Evolutionary conservation across 257 asterid genomes (phyloP), one percentile per base, ranked within the genome.

Genomic region (Salvia rosmarinus): DNA sequence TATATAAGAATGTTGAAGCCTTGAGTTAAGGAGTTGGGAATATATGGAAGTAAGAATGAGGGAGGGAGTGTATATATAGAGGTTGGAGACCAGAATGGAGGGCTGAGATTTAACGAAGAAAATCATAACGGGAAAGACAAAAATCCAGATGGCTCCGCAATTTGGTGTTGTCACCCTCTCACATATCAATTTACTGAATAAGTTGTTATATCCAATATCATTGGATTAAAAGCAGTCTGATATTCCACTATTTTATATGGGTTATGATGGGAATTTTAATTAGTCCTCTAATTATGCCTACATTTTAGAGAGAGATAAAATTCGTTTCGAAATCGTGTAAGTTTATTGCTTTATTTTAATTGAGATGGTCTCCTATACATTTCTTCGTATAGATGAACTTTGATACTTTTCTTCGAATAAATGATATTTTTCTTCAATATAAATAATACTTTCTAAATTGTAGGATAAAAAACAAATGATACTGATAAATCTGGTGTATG

Each of bases 61-160:
- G 71, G 69, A 66, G 71, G 74, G 78, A 66, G 71, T 70, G 78
- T 72, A 66, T 77, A 77, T 72, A 77, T 77, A 77, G 81, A 72
- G 44, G 46, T 25, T 23, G 7, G 25, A 56, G 40, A 14, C 8
- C 10, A 2, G 40, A 71, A 72, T 56, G 71, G 54, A 77, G 54
- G 78, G 81, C 65, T 42, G 52, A 50, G 81, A 77, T 77, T 28
- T 7, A 66, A 54, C 11, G 20, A 62, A 9, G 57, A 32, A 28
- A n/a, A 0, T 52, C 49, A 64, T 6, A 17, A 40, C 40, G 37
- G 40, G 37, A 28, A 6, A 20, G 44, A n/a, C 46, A 6, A 35
- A 35, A 37, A 37, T 42, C 43, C 69, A 54, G 54, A 30, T 14
- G 60, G 40, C 49, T 49, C 34, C 16, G 51, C 52, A 34, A 17